These are phyloP conservation scores for Beta vulgaris DNA, from an alignment of 148 eudicot genomes.

Conservation along the genomic window DNA sequence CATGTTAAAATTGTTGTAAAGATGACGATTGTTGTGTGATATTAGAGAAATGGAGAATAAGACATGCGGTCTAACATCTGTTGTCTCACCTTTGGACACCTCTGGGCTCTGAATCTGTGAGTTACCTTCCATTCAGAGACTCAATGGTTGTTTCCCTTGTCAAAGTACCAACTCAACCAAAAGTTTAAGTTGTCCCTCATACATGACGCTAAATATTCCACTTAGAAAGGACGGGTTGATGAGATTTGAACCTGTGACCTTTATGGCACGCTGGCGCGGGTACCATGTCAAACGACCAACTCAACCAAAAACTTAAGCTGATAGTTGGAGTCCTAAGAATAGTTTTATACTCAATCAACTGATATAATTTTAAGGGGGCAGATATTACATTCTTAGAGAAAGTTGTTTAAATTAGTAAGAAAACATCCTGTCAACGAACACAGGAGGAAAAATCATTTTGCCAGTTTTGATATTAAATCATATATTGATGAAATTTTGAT, in stretches of 20 bases:
- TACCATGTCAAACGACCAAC: too few relatives aligned
- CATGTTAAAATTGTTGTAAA: background rate
- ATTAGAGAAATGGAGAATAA: background rate
- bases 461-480: background rate
- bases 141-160: too few relatives aligned
- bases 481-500: background rate
- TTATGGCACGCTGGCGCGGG: too few relatives aligned
- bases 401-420: background rate
- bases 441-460: background rate
- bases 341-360: too few relatives aligned
- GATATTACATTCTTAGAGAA: background rate
- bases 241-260: too few relatives aligned
- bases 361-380: background rate
- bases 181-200: too few relatives aligned
- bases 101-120: background rate
- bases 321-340: too few relatives aligned
- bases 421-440: background rate
- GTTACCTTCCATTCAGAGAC: background rate
- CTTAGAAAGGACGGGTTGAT: too few relatives aligned
- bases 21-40: background rate
- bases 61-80: background rate
- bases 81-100: background rate
- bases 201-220: too few relatives aligned
- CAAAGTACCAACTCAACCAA: too few relatives aligned
- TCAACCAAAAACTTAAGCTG: too few relatives aligned